A percentile compares a stretch with the other conserved stretches of the same genome.
Evolutionary conservation across 2,329 filamentous ascomycete genomes (phyloP).

Genomic region (Grosmannia huntii): DNA sequence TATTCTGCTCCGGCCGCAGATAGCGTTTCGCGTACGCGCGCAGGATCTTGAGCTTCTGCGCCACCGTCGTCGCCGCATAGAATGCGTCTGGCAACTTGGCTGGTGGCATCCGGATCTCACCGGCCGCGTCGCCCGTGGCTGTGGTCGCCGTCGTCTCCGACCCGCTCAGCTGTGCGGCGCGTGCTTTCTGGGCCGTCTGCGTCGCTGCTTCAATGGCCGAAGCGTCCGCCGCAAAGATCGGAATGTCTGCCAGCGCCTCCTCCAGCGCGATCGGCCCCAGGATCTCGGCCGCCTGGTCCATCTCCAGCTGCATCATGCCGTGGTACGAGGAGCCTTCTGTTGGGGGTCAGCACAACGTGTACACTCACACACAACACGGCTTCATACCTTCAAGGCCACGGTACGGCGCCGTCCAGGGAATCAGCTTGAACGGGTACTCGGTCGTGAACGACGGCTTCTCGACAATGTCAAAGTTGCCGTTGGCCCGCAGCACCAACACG

Average conservation of each 20-base stretch:
- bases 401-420: conserved; percentile 48
- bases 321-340: conserved; percentile 37
- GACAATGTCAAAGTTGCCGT: conserved; percentile 47
- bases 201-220: conserved; percentile 28
- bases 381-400: conserved; percentile 37
- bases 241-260: conserved; percentile 37
- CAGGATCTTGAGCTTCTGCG: conserved; percentile 36
- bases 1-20: conserved; percentile 5
- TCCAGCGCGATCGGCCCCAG: conserved; percentile 42
- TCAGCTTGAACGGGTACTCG: conserved; percentile 45
- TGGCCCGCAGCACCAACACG: conserved; percentile 46
- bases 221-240: conserved; percentile 44
- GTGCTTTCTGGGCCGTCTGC: conserved; percentile 23
- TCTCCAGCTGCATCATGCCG: conserved; percentile 45
- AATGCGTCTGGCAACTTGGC: conserved; percentile 28
- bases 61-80: conserved; percentile 26
- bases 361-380: no score
- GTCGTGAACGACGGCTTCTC: conserved; percentile 46
- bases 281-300: conserved; percentile 36
- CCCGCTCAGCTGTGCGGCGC: conserved; percentile 17
- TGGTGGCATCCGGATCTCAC: conserved; percentile 11
- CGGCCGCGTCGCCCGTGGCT: conserved; percentile 22
- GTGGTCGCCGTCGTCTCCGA: conserved; percentile 14
- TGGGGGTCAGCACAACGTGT: not conserved
- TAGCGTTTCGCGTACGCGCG: conserved; percentile 22